Percentiles rank a stretch among this genome's conserved stretches.
Evolutionary conservation across 768 basidiomycete species (phyloP).

Genomic region (Podaxis sp.): DNA sequence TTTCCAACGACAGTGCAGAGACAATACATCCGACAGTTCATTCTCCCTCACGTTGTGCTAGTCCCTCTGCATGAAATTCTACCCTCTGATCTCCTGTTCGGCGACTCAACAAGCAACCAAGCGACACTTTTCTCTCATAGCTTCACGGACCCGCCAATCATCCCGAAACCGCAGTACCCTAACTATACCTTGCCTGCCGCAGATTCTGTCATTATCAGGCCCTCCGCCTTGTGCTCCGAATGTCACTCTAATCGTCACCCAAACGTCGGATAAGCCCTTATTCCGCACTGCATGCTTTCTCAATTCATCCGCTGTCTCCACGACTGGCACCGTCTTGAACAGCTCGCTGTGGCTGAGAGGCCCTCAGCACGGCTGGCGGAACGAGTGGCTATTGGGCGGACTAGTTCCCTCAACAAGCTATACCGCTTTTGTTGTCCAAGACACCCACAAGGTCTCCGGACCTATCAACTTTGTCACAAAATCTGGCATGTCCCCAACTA

Average conservation of each 20-base stretch:
- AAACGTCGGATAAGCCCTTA: slow-evolving; percentile 38
- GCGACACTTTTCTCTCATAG: slow-evolving; percentile 68
- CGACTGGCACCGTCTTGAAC: slow-evolving; percentile 35
- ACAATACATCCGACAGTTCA: background rate
- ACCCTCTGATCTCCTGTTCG: slow-evolving; percentile 48
- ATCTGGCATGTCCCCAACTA: slow-evolving; percentile 25
- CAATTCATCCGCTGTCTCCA: slow-evolving; percentile 20
- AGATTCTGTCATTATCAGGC: slow-evolving; percentile 38
- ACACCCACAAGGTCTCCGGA: slow-evolving; percentile 52
- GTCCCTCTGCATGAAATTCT: slow-evolving; percentile 46
- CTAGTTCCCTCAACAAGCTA: slow-evolving; percentile 73
- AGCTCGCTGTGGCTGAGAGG: slow-evolving; percentile 56
- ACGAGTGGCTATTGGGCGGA: slow-evolving; percentile 60
- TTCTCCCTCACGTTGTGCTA: slow-evolving; percentile 16
- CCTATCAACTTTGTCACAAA: slow-evolving; percentile 77
- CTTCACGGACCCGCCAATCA: slow-evolving; percentile 28
- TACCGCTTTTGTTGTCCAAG: slow-evolving; percentile 63
- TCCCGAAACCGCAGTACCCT: slow-evolving; percentile 49
- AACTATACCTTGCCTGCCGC: slow-evolving; percentile 71
- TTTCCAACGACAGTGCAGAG: slow-evolving; percentile 40
- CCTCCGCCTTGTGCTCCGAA: slow-evolving; percentile 40
- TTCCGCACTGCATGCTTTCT: slow-evolving; percentile 61
- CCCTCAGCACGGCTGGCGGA: slow-evolving; percentile 52
- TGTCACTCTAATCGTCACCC: slow-evolving; percentile 51
- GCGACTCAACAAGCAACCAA: slow-evolving; percentile 72